These are phyloP conservation scores for Tremella fuciformis DNA, from an alignment of 768 basidiomycete genomes.

Conservation along the genomic window DNA sequence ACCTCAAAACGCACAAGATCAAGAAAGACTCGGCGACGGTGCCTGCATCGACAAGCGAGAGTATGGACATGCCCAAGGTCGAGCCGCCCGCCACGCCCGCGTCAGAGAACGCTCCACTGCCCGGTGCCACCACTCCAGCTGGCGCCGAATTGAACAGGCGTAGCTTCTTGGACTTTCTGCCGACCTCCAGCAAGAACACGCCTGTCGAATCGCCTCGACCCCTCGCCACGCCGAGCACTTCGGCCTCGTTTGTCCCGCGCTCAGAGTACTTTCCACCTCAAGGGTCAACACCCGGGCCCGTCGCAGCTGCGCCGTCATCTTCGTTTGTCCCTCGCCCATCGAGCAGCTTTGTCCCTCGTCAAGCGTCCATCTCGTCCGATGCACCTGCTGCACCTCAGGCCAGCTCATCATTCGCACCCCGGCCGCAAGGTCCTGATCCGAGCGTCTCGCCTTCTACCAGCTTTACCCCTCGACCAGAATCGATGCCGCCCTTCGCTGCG, in stretches of 20 bases:
- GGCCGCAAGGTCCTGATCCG: not conserved
- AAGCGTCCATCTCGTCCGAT: not conserved
- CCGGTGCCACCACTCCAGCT: not conserved
- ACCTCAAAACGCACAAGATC: constrained; percentile 33
- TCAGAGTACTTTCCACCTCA: constrained; percentile 31
- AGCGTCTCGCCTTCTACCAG: not conserved
- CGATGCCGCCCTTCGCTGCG: constrained; percentile 6
- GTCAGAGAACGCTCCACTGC: not conserved
- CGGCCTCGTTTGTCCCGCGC: constrained; percentile 16
- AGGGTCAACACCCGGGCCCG: constrained; percentile 4
- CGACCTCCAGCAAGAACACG: constrained; percentile 6
- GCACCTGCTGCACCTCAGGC: not conserved
- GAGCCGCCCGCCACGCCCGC: constrained; percentile 1
- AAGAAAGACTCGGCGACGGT: constrained; percentile 23
- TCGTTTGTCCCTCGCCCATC: constrained; percentile 16
- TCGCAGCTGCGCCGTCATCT: constrained; percentile 1
- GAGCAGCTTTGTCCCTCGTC: not conserved
- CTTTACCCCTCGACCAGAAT: not conserved
- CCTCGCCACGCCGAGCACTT: constrained; percentile 10
- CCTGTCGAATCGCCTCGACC: constrained; percentile 6
- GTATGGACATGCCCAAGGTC: not conserved
- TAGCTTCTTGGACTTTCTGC: not conserved
- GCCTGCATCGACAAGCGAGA: not conserved
- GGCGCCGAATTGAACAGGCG: not conserved
- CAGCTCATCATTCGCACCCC: constrained; percentile 10